Evolutionary conservation across 441 rosid genomes (phyloP).

Genomic region (Populus hybrid): DNA sequence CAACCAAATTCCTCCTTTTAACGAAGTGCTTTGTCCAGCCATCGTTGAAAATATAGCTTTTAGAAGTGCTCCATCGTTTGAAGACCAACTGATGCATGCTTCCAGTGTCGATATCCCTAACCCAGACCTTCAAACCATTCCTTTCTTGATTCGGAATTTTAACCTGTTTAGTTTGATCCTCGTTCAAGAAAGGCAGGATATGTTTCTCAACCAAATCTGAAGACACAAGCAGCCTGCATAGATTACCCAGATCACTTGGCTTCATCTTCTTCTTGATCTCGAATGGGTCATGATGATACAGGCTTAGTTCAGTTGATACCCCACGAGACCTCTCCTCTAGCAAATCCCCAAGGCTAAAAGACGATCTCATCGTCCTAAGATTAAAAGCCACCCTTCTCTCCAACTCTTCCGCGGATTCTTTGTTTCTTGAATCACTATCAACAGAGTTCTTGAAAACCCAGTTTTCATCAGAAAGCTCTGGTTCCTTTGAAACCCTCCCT

Average conservation of each 20-base stretch:
- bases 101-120: too few species aligned
- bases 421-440: neutral
- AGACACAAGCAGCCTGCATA: neutral
- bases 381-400: neutral
- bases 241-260: neutral
- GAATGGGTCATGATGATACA: neutral
- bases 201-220: neutral
- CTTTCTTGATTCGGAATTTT: neutral
- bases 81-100: too few species aligned
- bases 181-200: neutral
- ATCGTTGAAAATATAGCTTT: neutral
- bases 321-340: neutral
- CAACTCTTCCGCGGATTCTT: neutral
- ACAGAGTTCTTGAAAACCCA: neutral
- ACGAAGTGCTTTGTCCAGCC: conserved; percentile 1
- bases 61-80: too few species aligned
- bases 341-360: neutral
- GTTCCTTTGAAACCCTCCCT: neutral
- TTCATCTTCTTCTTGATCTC: neutral
- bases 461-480: neutral
- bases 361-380: neutral
- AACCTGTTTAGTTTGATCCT: neutral
- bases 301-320: neutral
- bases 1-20: neutral
- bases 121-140: too few species aligned